Percentiles rank a stretch among this genome's conserved stretches.
These are phyloP conservation scores for Mycosphaerella sp. DNA, from an alignment of 2,329 filamentous ascomycete species.

Conservation along the genomic window DNA sequence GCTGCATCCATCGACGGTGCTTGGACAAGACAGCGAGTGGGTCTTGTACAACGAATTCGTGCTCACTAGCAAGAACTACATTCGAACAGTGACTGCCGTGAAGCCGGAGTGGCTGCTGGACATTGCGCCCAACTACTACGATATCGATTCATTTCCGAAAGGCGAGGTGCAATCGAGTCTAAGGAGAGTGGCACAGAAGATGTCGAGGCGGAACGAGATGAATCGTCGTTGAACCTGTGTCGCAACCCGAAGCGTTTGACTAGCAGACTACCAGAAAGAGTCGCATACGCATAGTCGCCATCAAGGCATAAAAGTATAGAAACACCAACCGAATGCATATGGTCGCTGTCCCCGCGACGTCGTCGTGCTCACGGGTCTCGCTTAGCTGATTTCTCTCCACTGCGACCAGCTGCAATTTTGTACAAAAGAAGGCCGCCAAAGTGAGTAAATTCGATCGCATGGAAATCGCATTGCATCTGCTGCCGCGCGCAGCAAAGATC, in stretches of 20 bases:
- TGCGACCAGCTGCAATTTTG: background rate
- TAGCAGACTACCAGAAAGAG: background rate
- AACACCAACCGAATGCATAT: background rate
- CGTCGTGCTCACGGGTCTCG: background rate
- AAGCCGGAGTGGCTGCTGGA: constrained; percentile 94
- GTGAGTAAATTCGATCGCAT: too few species aligned
- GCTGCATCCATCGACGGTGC: constrained; percentile 85
- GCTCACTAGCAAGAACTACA: constrained; percentile 95
- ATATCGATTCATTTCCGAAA: constrained; percentile 72
- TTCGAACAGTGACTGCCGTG: constrained; percentile 85
- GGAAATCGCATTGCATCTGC: too few species aligned
- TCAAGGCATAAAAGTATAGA: background rate
- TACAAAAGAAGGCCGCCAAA: background rate
- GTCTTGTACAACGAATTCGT: constrained; percentile 98
- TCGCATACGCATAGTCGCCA: background rate
- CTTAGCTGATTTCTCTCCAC: background rate
- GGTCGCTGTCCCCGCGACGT: background rate
- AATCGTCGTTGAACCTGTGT: constrained; percentile 2
- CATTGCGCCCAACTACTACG: constrained; percentile 89
- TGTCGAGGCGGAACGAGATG: constrained; percentile 12
- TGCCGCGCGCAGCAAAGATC: too few species aligned
- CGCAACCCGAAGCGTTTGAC: background rate
- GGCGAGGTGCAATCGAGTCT: constrained; percentile 71
- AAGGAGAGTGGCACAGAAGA: constrained; percentile 34
- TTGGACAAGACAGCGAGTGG: constrained; percentile 88